These are phyloP conservation scores for Arthrobotrys entomopaga DNA, from an alignment of 2,329 filamentous ascomycete species.

Conservation along the genomic window DNA sequence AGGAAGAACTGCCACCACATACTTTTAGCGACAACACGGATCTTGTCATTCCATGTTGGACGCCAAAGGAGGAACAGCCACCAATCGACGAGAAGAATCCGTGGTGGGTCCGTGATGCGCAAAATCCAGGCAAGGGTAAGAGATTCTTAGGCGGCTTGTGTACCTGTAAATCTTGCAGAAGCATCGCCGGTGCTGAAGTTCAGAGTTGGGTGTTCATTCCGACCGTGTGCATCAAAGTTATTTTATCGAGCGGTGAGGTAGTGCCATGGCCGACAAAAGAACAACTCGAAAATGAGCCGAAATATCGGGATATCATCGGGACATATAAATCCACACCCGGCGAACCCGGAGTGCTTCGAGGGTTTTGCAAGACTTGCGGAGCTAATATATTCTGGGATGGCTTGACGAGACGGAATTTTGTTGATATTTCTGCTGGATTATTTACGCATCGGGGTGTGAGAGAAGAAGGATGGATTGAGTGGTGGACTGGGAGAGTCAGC, in stretches of 20 bases:
- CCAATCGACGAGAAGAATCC: constrained; percentile 29
- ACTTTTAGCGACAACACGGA: constrained; percentile 35
- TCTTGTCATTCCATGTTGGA: constrained; percentile 30
- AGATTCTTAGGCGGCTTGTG: constrained; percentile 62
- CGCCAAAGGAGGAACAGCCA: constrained; percentile 23
- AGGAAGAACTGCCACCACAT: constrained; percentile 17
- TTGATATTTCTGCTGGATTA: constrained; percentile 74
- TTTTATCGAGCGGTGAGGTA: constrained; percentile 56
- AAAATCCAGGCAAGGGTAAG: constrained; percentile 3
- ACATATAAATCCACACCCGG: constrained; percentile 67
- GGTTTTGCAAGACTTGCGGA: constrained; percentile 73
- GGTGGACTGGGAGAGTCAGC: constrained; percentile 70
- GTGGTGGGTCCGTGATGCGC: constrained; percentile 37
- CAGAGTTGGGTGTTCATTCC: constrained; percentile 75
- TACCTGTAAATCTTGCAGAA: constrained; percentile 71
- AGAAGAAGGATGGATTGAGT: constrained; percentile 71
- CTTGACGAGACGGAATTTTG: constrained; percentile 66
- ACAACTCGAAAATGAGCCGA: constrained; percentile 61
- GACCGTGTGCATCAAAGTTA: constrained; percentile 62
- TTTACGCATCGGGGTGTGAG: constrained; percentile 68
- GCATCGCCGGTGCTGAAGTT: constrained; percentile 71
- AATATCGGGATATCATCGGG: constrained; percentile 63
- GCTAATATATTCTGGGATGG: constrained; percentile 74
- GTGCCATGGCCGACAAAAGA: constrained; percentile 30
- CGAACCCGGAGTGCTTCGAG: constrained; percentile 66